phyloP scores from a whole-genome alignment of 1,284 basidiomycete species.

The Fomitopsis schrenkii region DNA sequence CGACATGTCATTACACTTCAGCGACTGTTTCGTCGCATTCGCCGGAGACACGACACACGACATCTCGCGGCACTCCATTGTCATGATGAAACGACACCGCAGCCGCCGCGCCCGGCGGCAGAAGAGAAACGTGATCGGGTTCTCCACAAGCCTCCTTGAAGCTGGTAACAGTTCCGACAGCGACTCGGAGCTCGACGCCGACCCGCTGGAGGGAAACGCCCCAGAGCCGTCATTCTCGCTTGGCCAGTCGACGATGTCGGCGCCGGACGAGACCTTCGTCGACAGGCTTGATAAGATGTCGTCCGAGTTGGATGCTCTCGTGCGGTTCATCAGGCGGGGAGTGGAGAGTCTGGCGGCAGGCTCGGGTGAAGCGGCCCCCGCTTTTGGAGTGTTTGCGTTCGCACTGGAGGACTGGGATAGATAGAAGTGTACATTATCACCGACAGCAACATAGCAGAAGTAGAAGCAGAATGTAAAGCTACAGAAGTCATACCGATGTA shows the following conservation, averaged over 20 bases:
- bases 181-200: constrained; percentile 31
- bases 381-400: constrained; percentile 75
- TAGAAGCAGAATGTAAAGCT: not conserved
- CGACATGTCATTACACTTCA: constrained; percentile 70
- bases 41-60: constrained; percentile 56
- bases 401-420: constrained; percentile 78
- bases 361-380: constrained; percentile 47
- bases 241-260: constrained; percentile 31
- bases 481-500: not conserved
- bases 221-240: constrained; percentile 43
- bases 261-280: constrained; percentile 42
- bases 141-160: constrained; percentile 37
- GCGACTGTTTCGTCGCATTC: constrained; percentile 56
- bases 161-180: constrained; percentile 32
- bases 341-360: constrained; percentile 60
- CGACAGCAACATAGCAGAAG: not conserved
- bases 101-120: constrained; percentile 51
- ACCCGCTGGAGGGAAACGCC: constrained; percentile 19
- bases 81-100: constrained; percentile 48
- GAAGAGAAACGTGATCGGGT: constrained; percentile 57
- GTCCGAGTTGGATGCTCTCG: constrained; percentile 63
- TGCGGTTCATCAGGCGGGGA: constrained; percentile 62
- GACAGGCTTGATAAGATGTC: constrained; percentile 58
- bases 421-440: constrained; percentile 9
- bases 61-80: constrained; percentile 53